A percentile compares a stretch with the other conserved stretches of the same genome.
phyloP scores from a whole-genome alignment of 2,329 filamentous ascomycete genomes.

The Sclerotinia borealis region DNA sequence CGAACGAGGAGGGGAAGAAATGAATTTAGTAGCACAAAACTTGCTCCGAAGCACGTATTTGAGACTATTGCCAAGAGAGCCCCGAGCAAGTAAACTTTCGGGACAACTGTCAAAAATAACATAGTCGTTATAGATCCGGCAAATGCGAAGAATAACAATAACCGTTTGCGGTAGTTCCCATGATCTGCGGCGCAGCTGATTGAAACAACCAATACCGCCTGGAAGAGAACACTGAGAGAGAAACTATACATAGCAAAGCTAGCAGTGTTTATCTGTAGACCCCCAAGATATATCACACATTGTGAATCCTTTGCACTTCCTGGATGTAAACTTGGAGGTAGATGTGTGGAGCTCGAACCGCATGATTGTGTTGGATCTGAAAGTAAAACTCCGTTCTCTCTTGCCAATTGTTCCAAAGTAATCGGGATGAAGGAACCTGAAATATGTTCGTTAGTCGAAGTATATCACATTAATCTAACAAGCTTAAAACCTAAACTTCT shows the following conservation, averaged over 20 bases:
- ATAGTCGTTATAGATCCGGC: constrained; percentile 78
- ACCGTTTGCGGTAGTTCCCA: constrained; percentile 81
- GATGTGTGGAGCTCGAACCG: constrained; percentile 35
- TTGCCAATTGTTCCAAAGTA: constrained; percentile 84
- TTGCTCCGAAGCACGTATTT: constrained; percentile 91
- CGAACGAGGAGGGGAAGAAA: constrained; percentile 88
- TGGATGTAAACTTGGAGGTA: constrained; percentile 13
- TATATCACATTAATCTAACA: background rate
- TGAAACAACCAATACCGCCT: constrained; percentile 86
- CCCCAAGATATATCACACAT: constrained; percentile 77
- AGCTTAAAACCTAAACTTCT: constrained; percentile 3
- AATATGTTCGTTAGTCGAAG: constrained; percentile 17
- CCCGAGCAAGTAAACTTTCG: constrained; percentile 72
- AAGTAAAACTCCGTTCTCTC: constrained; percentile 83
- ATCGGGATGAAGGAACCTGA: constrained; percentile 92
- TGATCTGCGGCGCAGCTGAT: constrained; percentile 96
- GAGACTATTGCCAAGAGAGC: constrained; percentile 81
- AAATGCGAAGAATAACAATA: constrained; percentile 80
- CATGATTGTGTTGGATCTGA: constrained; percentile 73
- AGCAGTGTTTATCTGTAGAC: constrained; percentile 85
- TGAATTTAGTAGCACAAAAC: constrained; percentile 91
- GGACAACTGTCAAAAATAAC: constrained; percentile 74
- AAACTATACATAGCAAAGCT: constrained; percentile 99
- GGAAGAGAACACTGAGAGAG: constrained; percentile 81
- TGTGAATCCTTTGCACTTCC: constrained; percentile 45